A percentile compares a stretch with the other conserved stretches of the same genome.
Evolutionary conservation across 495 filamentous ascomycete species (phyloP).

Genomic region (Achaetomiella virescens): DNA sequence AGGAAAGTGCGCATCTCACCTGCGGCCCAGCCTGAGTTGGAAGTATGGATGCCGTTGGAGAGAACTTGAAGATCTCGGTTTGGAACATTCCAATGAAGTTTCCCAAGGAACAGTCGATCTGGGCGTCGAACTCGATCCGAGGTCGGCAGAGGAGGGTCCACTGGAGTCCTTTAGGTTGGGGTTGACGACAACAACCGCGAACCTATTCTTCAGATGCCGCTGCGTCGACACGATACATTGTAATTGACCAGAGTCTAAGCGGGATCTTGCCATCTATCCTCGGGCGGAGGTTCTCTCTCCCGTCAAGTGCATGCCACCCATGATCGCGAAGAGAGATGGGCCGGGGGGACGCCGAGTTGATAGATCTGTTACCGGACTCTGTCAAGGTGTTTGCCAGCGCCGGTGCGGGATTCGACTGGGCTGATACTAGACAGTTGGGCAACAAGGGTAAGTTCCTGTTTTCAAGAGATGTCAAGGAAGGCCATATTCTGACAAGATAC

Average conservation of each 20-base stretch:
- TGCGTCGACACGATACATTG: no score
- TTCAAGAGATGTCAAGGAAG: neutral
- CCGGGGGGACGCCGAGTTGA: conserved; percentile 65
- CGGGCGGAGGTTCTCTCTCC: neutral
- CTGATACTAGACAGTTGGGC: conserved; percentile 60
- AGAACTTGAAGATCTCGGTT: neutral
- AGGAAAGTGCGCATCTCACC: neutral
- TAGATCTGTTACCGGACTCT: conserved; percentile 55
- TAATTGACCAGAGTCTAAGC: no score
- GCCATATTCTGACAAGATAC: neutral
- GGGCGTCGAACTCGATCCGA: neutral
- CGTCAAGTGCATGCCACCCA: no score
- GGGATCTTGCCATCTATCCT: no score
- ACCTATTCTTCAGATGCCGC: no score
- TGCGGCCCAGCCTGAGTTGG: neutral
- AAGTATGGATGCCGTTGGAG: neutral
- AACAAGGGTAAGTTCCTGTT: conserved; percentile 50
- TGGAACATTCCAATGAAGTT: neutral
- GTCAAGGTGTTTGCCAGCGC: conserved; percentile 67
- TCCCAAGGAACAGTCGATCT: neutral
- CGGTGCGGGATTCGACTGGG: conserved; percentile 74
- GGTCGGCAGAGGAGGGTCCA: no score
- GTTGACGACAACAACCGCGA: no score
- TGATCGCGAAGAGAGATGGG: conserved; percentile 50
- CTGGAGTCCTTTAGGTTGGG: no score